phyloP scores from a whole-genome alignment of 257 asterid genomes.

The Gardenia jasminoides region DNA sequence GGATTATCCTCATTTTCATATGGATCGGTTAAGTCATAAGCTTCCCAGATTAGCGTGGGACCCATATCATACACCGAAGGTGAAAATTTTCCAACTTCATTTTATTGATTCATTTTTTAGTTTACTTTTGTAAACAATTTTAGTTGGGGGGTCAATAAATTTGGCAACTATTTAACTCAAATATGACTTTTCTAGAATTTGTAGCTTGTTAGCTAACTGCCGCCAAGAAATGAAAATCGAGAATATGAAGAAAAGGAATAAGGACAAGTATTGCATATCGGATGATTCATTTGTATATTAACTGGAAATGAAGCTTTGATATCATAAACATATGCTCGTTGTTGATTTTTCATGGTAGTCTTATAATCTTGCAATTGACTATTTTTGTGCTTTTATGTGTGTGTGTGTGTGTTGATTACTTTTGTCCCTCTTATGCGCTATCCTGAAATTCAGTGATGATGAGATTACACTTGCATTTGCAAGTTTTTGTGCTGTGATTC shows the following conservation, averaged over 20 bases:
- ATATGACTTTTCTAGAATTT: not conserved
- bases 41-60: slow-evolving; percentile 50
- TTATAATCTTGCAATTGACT: not conserved
- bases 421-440: too few relatives aligned
- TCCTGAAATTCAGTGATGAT: not conserved
- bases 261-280: not conserved
- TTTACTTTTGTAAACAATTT: not conserved
- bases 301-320: not conserved
- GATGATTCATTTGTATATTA: not conserved
- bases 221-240: not conserved
- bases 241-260: not conserved
- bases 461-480: not conserved
- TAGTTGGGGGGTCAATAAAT: not conserved
- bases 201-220: not conserved
- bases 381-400: not conserved
- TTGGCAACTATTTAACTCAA: not conserved
- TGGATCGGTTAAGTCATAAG: slow-evolving; percentile 47
- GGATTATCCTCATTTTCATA: slow-evolving; percentile 32
- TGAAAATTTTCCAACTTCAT: not conserved
- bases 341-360: too few relatives aligned
- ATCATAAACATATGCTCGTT: not conserved
- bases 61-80: slow-evolving; percentile 46
- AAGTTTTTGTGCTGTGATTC: not conserved
- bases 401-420: too few relatives aligned
- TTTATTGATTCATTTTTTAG: not conserved